Evolutionary conservation across 257 asterid species (phyloP), one percentile per base, ranked within the genome.

Genomic region (Solanum clarkiae): DNA sequence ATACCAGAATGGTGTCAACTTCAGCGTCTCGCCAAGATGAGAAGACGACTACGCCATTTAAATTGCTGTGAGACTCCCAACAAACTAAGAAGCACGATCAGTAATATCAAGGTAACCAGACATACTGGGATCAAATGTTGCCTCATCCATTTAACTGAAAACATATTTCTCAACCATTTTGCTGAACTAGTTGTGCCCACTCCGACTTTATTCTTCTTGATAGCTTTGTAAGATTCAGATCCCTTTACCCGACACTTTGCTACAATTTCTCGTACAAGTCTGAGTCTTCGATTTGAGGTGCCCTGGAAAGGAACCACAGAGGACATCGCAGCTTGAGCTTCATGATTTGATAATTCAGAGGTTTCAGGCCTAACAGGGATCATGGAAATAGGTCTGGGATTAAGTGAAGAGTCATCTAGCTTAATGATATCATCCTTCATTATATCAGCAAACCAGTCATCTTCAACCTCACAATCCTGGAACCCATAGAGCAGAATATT

Each of bases 401-500:
- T 36, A 32, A 84, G 55, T 11, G 93, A 85, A 49, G 93, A 83
- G 44, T 95, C 94, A 20, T 93, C 99, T 42, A 94, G 92, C 84
- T 88, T 84, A 13, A 96, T 88, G 62, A 96, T 96, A 86, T 96
- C 97, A 72, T 96, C 98, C 83, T 93, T 89, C 97, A 96, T 90
- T 86, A 96, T 93, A 87, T 96, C 99, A 0, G 96, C 96, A 70
- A 91, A 94, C 1, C 92, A 96, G 80, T 96, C 98, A 16, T 94
- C 99, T 83, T 92, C 98, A 18, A 85, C 89, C 5, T 66, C 85
- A 29, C 49, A 15, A 80, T 85, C 90, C 98, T 94, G 92, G 53
- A 86, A 86, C 8, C 81, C 70, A 82, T 32, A 79, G 49, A 51
- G 65, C n/a, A 51, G 36, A 32, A 32, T 32, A 32, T 32, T 32